Conservation (phyloP, 345 rosid species). For the Rhodomyrtus tomentosa region DNA sequence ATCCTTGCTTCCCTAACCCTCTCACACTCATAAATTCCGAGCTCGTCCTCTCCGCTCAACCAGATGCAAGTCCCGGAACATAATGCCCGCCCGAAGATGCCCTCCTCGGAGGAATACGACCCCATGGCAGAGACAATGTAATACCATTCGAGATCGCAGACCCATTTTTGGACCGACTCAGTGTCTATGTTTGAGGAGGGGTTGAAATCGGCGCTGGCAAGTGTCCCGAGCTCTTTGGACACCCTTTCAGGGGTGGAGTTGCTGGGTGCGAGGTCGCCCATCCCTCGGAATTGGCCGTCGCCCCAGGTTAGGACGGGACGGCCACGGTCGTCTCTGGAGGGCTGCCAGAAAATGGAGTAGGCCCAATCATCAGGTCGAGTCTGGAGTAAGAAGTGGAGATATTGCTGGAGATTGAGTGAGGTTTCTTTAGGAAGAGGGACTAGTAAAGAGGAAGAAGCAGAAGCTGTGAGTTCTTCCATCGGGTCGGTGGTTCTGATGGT, state of each 20-base stretch:
- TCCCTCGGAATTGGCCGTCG: slow-evolving; percentile 32
- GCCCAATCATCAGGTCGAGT: slow-evolving; percentile 42
- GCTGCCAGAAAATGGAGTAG: slow-evolving; percentile 55
- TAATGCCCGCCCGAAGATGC: slow-evolving; percentile 24
- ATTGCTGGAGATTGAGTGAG: slow-evolving; percentile 26
- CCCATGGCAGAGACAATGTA: slow-evolving; percentile 22
- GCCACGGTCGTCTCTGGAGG: slow-evolving; percentile 21
- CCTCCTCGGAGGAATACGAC: slow-evolving; percentile 20
- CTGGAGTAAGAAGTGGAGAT: slow-evolving; percentile 32
- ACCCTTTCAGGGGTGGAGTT: neutral
- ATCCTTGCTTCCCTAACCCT: slow-evolving; percentile 34
- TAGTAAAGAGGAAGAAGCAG: slow-evolving; percentile 17
- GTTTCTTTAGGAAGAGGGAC: slow-evolving; percentile 3
- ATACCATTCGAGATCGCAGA: slow-evolving; percentile 28
- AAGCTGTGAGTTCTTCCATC: slow-evolving; percentile 19
- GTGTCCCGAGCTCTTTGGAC: neutral
- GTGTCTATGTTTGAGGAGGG: neutral
- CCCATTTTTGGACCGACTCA: neutral
- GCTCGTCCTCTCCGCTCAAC: slow-evolving; percentile 22
- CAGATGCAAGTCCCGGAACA: slow-evolving; percentile 23
- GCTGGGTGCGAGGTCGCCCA: slow-evolving; percentile 2
- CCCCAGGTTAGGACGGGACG: slow-evolving; percentile 23
- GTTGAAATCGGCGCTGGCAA: neutral
- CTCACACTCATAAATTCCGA: slow-evolving; percentile 24
- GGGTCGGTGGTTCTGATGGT: neutral